Percentiles rank a stretch among this genome's conserved stretches.
phyloP scores from a whole-genome alignment of 768 basidiomycete genomes.

The Agaricus bisporus region DNA sequence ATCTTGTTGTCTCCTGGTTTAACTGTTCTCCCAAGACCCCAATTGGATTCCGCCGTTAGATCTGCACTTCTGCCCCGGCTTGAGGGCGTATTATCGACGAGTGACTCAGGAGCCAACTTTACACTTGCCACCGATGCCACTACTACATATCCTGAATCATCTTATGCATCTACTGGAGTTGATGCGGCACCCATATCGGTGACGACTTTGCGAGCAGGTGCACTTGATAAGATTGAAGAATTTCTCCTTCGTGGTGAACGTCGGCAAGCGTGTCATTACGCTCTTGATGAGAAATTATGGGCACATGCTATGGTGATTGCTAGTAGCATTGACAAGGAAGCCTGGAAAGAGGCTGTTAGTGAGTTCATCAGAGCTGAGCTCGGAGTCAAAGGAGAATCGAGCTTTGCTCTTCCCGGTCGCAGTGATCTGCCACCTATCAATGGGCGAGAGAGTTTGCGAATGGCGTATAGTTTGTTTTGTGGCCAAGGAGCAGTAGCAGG shows the following conservation, averaged over 20 bases:
- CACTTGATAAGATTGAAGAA: slow-evolving; percentile 73
- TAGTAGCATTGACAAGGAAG: slow-evolving; percentile 86
- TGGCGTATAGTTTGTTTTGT: slow-evolving; percentile 78
- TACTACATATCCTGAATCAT: slow-evolving; percentile 10
- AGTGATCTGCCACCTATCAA: slow-evolving; percentile 20
- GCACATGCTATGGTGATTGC: slow-evolving; percentile 94
- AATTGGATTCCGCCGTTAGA: slow-evolving; percentile 71
- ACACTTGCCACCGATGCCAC: slow-evolving; percentile 26
- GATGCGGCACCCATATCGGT: slow-evolving; percentile 53
- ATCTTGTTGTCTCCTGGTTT: background rate
- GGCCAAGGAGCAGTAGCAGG: slow-evolving; percentile 77
- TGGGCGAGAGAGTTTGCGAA: slow-evolving; percentile 68
- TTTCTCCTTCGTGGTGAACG: slow-evolving; percentile 82
- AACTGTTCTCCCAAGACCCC: slow-evolving; percentile 29
- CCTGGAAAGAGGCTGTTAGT: slow-evolving; percentile 86
- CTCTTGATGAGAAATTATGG: slow-evolving; percentile 87
- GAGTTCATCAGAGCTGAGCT: slow-evolving; percentile 83
- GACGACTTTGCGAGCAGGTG: slow-evolving; percentile 52
- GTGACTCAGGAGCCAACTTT: background rate
- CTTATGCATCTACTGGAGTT: slow-evolving; percentile 1
- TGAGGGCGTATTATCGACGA: slow-evolving; percentile 16
- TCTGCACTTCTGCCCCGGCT: slow-evolving; percentile 61
- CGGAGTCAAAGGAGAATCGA: slow-evolving; percentile 28
- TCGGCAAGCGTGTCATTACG: slow-evolving; percentile 80
- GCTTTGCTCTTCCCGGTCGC: slow-evolving; percentile 12